Conservation (phyloP, 78 protist species). For the Bodo saltans region DNA sequence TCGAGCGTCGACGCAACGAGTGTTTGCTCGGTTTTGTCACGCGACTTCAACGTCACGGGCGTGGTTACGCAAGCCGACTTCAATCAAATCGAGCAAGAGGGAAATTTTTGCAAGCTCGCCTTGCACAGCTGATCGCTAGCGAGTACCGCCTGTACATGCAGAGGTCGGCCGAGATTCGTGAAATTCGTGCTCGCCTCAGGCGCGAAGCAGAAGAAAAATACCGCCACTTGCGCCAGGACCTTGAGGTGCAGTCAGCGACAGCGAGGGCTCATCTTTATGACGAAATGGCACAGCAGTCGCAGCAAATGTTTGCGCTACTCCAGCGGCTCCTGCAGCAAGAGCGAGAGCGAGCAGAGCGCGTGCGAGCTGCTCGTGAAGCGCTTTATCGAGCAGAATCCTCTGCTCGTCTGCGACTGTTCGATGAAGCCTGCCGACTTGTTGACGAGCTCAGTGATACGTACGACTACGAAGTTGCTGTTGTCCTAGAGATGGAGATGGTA, state of each 20-base stretch:
- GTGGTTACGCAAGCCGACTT: background rate
- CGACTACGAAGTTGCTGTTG: background rate
- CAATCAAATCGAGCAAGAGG: background rate
- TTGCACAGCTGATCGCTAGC: background rate
- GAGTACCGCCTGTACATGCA: background rate
- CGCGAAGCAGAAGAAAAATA: background rate
- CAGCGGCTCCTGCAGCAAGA: background rate
- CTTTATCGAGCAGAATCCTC: background rate
- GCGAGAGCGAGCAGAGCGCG: background rate
- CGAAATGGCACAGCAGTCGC: background rate
- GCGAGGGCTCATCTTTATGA: background rate
- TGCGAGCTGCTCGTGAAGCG: background rate
- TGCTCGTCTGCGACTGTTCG: background rate
- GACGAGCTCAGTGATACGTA: background rate
- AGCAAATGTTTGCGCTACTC: background rate
- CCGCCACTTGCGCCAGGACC: background rate
- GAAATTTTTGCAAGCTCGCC: background rate
- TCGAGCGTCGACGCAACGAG: background rate
- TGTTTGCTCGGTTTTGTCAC: background rate
- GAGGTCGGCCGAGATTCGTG: background rate
- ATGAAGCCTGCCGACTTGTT: background rate
- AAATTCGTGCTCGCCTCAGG: background rate
- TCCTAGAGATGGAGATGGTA: background rate
- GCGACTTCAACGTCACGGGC: background rate
- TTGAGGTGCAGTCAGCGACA: background rate